Percentiles rank a stretch among this genome's conserved stretches.
phyloP scores from a whole-genome alignment of 805 yeast species.

The Candida montana region DNA sequence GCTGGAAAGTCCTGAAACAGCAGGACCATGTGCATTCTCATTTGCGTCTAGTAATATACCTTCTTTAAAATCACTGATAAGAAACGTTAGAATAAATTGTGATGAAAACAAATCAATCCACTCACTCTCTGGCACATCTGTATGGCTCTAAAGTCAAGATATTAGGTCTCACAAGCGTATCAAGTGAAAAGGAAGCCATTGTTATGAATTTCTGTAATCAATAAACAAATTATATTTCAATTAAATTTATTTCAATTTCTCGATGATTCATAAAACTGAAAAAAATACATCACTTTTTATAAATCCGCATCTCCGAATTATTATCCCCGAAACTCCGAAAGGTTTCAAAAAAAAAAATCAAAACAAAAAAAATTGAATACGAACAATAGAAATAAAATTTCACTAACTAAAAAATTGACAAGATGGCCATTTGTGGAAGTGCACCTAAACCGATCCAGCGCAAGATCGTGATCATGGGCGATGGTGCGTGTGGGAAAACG shows the following conservation, averaged over 20 bases:
- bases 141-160: slow-evolving; percentile 81
- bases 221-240: too few relatives aligned
- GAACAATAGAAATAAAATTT: too few relatives aligned
- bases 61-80: slow-evolving; percentile 61
- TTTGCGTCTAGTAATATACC: slow-evolving; percentile 93
- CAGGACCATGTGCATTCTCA: slow-evolving; percentile 92
- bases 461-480: slow-evolving; percentile 91
- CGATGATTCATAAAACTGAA: neutral
- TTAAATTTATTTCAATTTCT: neutral
- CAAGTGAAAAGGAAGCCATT: slow-evolving; percentile 45
- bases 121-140: slow-evolving; percentile 86
- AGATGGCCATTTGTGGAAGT: slow-evolving; percentile 10
- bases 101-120: too few relatives aligned
- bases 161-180: slow-evolving; percentile 74
- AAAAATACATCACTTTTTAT: too few relatives aligned
- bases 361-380: too few relatives aligned
- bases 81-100: too few relatives aligned
- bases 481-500: slow-evolving; percentile 98
- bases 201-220: neutral
- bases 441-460: slow-evolving; percentile 47
- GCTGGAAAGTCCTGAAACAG: slow-evolving; percentile 41
- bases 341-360: neutral
- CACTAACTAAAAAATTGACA: neutral
- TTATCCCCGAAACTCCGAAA: neutral
- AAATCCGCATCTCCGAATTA: neutral